Evolutionary conservation across 768 basidiomycete species (phyloP).

Genomic region (Suillus weaverae): DNA sequence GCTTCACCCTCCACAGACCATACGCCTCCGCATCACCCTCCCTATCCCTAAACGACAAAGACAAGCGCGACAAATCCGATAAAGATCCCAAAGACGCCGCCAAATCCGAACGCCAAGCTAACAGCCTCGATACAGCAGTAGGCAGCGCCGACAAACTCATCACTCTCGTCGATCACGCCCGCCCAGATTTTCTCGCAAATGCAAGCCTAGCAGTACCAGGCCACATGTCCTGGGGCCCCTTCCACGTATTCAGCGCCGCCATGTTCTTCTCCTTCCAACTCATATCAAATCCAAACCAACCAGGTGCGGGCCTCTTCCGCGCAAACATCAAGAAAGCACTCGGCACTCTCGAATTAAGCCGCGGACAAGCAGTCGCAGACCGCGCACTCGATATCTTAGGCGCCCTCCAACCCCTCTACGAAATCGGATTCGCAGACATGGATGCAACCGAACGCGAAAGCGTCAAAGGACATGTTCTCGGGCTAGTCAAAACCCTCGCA

Average conservation of each 20-base stretch:
- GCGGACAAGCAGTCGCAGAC: slow-evolving; percentile 67
- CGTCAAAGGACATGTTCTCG: slow-evolving; percentile 59
- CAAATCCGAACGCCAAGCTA: slow-evolving; percentile 42
- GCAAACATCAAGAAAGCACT: slow-evolving; percentile 72
- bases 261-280: slow-evolving; percentile 94
- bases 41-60: slow-evolving; percentile 24
- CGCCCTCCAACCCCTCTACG: slow-evolving; percentile 73
- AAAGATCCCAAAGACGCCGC: slow-evolving; percentile 18
- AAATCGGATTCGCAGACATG: slow-evolving; percentile 56
- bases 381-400: slow-evolving; percentile 72
- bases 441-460: slow-evolving; percentile 53
- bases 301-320: slow-evolving; percentile 75
- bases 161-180: slow-evolving; percentile 71
- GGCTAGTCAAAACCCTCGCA: slow-evolving; percentile 71
- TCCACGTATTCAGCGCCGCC: slow-evolving; percentile 82
- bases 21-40: slow-evolving; percentile 46
- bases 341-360: slow-evolving; percentile 61
- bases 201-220: slow-evolving; percentile 71
- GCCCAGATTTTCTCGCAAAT: slow-evolving; percentile 73
- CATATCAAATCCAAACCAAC: slow-evolving; percentile 76
- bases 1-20: slow-evolving; percentile 81
- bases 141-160: slow-evolving; percentile 77
- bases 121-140: slow-evolving; percentile 73
- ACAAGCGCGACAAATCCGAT: slow-evolving; percentile 33
- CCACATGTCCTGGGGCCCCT: slow-evolving; percentile 83